Conservation (phyloP, 495 filamentous ascomycete species). For the Trichoderma gamsii region DNA sequence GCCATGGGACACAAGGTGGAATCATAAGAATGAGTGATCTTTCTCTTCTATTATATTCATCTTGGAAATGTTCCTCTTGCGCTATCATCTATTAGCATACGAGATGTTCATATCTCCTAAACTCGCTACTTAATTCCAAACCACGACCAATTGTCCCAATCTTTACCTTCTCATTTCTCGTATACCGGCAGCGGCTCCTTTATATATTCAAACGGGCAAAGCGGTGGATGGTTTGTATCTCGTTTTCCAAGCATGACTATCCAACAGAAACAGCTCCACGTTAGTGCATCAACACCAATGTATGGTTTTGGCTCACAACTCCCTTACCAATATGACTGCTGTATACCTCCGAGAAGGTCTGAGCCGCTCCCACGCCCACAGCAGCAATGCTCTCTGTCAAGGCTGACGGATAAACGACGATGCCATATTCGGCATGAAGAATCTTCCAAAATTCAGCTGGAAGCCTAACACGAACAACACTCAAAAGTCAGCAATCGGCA, state of each 20-base stretch:
- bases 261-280: background rate
- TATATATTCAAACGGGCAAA: slow-evolving; percentile 14
- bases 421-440: slow-evolving; percentile 3
- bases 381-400: slow-evolving; percentile 3
- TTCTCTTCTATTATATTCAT: background rate
- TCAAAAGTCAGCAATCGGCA: background rate
- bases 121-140: background rate
- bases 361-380: background rate
- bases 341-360: slow-evolving; percentile 14
- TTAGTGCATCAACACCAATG: background rate
- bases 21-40: slow-evolving; percentile 20
- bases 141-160: too few relatives aligned
- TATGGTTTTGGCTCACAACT: too few relatives aligned
- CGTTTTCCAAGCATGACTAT: slow-evolving; percentile 11
- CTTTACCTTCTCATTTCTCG: background rate
- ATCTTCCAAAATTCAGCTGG: slow-evolving; percentile 14
- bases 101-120: background rate
- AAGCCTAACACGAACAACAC: background rate
- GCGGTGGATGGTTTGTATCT: background rate
- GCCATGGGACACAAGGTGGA: slow-evolving; percentile 42
- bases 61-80: background rate
- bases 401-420: slow-evolving; percentile 14
- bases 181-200: slow-evolving; percentile 10
- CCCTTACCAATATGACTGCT: slow-evolving; percentile 12
- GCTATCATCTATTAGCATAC: background rate